Conservation (phyloP, 1,139 yeast genomes). For the Magnusiomyces tetraspermus region DNA sequence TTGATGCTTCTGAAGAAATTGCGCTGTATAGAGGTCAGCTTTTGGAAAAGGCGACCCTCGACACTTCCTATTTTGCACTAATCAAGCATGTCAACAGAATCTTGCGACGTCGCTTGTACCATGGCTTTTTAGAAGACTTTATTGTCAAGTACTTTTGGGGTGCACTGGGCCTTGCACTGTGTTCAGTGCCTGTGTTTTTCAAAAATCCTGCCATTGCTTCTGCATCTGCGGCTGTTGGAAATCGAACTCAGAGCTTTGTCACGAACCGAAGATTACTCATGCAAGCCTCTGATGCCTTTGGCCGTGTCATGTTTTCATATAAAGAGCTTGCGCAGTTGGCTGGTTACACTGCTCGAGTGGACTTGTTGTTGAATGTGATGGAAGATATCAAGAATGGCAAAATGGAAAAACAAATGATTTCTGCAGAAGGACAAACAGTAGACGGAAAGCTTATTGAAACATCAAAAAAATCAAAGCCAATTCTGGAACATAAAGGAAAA, state of each 20-base stretch:
- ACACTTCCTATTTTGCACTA: slow-evolving; percentile 70
- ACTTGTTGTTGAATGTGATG: slow-evolving; percentile 60
- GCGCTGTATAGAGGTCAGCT: slow-evolving; percentile 77
- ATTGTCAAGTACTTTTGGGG: slow-evolving; percentile 93
- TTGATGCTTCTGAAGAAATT: slow-evolving; percentile 73
- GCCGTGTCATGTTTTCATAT: slow-evolving; percentile 76
- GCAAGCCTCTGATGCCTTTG: slow-evolving; percentile 83
- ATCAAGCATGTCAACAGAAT: slow-evolving; percentile 73
- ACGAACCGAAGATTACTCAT: slow-evolving; percentile 81
- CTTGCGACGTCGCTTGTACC: slow-evolving; percentile 67
- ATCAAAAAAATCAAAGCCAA: background rate
- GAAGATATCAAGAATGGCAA: slow-evolving; percentile 39
- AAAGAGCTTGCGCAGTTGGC: slow-evolving; percentile 74
- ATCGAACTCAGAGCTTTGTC: slow-evolving; percentile 49
- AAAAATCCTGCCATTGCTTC: slow-evolving; percentile 43
- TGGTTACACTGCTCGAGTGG: slow-evolving; percentile 73
- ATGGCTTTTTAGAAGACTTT: slow-evolving; percentile 51
- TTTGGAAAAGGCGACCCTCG: slow-evolving; percentile 69
- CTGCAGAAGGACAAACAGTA: slow-evolving; percentile 10
- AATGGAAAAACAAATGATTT: slow-evolving; percentile 27
- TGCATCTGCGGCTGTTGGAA: slow-evolving; percentile 20
- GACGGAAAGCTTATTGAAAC: background rate
- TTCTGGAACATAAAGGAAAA: slow-evolving; percentile 9
- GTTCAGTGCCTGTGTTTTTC: slow-evolving; percentile 84
- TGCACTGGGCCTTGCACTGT: slow-evolving; percentile 79